Conservation (phyloP, 1,284 basidiomycete genomes). For the Boletus calvinii region DNA sequence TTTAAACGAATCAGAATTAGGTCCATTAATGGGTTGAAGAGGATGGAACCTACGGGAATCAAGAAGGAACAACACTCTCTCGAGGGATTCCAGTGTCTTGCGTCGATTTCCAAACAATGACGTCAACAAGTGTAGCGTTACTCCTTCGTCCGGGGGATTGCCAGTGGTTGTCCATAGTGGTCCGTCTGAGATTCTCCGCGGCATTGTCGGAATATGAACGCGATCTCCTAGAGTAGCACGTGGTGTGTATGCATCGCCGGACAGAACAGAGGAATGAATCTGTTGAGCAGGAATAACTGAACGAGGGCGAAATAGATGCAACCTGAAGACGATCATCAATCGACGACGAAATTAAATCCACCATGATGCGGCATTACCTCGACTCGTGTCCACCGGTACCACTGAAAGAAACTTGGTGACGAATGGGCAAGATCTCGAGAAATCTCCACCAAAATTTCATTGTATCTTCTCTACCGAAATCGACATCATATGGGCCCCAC, state of each 20-base stretch:
- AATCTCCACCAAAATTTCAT: conserved; percentile 8
- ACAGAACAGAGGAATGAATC: conserved; percentile 16
- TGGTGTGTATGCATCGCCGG: conserved; percentile 11
- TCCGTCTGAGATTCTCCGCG: neutral
- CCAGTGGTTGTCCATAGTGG: neutral
- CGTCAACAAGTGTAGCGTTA: neutral
- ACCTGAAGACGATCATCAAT: conserved; percentile 2
- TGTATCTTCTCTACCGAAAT: conserved; percentile 4
- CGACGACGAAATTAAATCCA: neutral
- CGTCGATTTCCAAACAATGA: neutral
- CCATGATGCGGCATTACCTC: conserved; percentile 3
- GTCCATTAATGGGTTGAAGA: neutral
- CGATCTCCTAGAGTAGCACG: conserved; percentile 7
- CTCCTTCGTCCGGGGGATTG: neutral
- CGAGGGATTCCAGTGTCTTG: neutral
- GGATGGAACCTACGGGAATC: neutral
- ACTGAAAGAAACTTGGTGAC: conserved; percentile 18
- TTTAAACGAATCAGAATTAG: neutral
- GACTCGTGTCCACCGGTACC: conserved; percentile 1
- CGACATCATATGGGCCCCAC: conserved; percentile 12
- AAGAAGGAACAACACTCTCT: conserved; percentile 7
- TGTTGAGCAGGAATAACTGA: conserved; percentile 16
- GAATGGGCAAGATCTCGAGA: conserved; percentile 20
- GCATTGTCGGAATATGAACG: neutral
- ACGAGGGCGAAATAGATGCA: conserved; percentile 11